Base-by-base conservation (phyloP, 106 monocot species). In the Dioscorea alata region DNA sequence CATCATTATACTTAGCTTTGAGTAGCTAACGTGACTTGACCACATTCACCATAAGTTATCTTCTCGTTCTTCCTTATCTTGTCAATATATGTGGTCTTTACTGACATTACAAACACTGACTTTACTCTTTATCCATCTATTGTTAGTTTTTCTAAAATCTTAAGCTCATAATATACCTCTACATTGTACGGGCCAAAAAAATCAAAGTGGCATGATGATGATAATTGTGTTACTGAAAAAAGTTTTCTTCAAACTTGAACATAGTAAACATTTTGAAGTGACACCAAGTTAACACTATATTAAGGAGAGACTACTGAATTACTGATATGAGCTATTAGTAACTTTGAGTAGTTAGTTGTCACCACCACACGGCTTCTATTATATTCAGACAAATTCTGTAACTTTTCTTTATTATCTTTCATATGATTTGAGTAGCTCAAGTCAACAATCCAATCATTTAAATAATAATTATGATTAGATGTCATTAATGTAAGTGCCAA, bases 1-100 rank as follows among this genome's bases (percentile, higher is more conserved):
- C 76, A 77, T 65, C 49, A 77, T 77, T 0, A 70, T 50, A 17
- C 71, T 77, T 24, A 65, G 24, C 4, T 57, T 77, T 10, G 61
- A 23, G 25, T 64, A n/a, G n/a, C n/a, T n/a, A n/a, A n/a, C n/a
- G n/a, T n/a, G n/a, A n/a, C n/a, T n/a, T n/a, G n/a, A n/a, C 20
- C 64, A 58, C 0, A 59, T 70, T 19, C 59, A 57, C 21, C 42
- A 63, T 4, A 70, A 33, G 64, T 49, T 19, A 9, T 1, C 0
- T 6, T 70, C 28, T 64, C 33, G 33, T 50, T 65, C 57, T 48
- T 57, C 13, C n/a, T n/a, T n/a, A 12, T 15, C 7, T 64, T 71
- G 18, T 71, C 48, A 59, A 71, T 12, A 21, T 64, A 76, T 48
- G 49, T 14, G 54, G 56, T 63, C 59, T 65, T 19, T 0, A 6